phyloP scores from a whole-genome alignment of 2,329 filamentous ascomycete genomes.

The Alternaria ethzedia region DNA sequence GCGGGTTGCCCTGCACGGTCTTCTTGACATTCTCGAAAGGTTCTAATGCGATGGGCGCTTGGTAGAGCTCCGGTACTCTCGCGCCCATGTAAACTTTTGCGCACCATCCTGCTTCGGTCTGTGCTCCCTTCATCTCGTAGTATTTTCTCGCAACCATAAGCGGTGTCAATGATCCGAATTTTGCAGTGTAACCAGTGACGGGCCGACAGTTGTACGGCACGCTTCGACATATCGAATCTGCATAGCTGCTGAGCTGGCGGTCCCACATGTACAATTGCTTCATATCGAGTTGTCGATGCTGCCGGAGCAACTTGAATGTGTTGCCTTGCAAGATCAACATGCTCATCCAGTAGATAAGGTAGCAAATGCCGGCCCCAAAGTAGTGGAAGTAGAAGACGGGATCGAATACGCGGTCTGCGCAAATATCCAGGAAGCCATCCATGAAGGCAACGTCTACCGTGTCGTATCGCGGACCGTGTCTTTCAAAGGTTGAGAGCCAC shows the following conservation, averaged over 20 bases:
- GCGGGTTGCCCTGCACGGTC: slow-evolving; percentile 27
- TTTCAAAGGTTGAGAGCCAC: slow-evolving; percentile 42
- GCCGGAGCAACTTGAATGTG: slow-evolving; percentile 38
- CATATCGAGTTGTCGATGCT: slow-evolving; percentile 32
- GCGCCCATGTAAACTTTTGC: slow-evolving; percentile 37
- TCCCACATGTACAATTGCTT: slow-evolving; percentile 43
- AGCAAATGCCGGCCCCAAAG: slow-evolving; percentile 42
- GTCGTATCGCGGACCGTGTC: slow-evolving; percentile 37
- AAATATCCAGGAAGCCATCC: slow-evolving; percentile 36
- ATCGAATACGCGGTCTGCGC: slow-evolving; percentile 35
- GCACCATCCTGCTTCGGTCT: slow-evolving; percentile 39
- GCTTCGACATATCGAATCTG: slow-evolving; percentile 41
- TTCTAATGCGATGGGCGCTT: slow-evolving; percentile 32
- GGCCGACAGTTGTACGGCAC: slow-evolving; percentile 41
- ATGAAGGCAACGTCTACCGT: slow-evolving; percentile 31
- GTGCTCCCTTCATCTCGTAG: slow-evolving; percentile 36
- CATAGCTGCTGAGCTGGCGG: slow-evolving; percentile 37
- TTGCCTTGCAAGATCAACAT: slow-evolving; percentile 46
- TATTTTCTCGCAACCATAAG: slow-evolving; percentile 45
- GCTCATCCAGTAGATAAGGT: slow-evolving; percentile 46
- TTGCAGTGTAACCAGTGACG: slow-evolving; percentile 38
- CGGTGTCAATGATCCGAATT: slow-evolving; percentile 44
- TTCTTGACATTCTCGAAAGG: slow-evolving; percentile 36
- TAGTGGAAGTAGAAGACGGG: slow-evolving; percentile 41
- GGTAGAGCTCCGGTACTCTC: slow-evolving; percentile 42